Conservation (phyloP, 768 basidiomycete species). For the Trametes cinnabarina region DNA sequence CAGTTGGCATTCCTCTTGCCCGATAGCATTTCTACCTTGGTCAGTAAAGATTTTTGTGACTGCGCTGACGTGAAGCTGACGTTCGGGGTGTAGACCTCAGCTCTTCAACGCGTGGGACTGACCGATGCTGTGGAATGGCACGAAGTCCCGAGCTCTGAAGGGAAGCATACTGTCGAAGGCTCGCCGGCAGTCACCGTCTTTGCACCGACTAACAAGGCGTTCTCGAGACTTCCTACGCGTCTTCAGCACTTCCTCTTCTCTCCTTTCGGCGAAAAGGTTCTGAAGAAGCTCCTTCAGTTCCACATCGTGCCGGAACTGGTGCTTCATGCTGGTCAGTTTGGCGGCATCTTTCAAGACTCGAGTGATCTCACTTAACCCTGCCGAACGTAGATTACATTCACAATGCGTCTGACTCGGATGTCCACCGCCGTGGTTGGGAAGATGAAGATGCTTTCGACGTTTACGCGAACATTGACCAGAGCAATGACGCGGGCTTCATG, state of each 20-base stretch:
- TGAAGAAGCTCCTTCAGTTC: constrained; percentile 56
- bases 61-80: neutral
- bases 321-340: constrained; percentile 46
- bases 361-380: neutral
- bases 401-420: constrained; percentile 28
- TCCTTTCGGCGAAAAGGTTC: constrained; percentile 47
- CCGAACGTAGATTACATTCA: constrained; percentile 29
- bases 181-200: constrained; percentile 49
- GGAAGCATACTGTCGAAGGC: constrained; percentile 37
- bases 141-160: constrained; percentile 35
- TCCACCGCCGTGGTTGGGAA: neutral
- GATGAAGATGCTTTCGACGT: neutral
- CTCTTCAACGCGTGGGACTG: constrained; percentile 50
- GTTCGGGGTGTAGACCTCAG: constrained; percentile 44
- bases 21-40: constrained; percentile 48
- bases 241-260: constrained; percentile 59
- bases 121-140: constrained; percentile 46
- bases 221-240: constrained; percentile 46
- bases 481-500: neutral
- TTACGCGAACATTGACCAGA: neutral
- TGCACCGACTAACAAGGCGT: constrained; percentile 53
- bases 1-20: constrained; percentile 45
- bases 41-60: constrained; percentile 24
- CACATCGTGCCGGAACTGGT: constrained; percentile 52
- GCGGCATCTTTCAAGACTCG: neutral